Base-by-base conservation (phyloP, 768 basidiomycete species). In the Phaeolepiota aurea region DNA sequence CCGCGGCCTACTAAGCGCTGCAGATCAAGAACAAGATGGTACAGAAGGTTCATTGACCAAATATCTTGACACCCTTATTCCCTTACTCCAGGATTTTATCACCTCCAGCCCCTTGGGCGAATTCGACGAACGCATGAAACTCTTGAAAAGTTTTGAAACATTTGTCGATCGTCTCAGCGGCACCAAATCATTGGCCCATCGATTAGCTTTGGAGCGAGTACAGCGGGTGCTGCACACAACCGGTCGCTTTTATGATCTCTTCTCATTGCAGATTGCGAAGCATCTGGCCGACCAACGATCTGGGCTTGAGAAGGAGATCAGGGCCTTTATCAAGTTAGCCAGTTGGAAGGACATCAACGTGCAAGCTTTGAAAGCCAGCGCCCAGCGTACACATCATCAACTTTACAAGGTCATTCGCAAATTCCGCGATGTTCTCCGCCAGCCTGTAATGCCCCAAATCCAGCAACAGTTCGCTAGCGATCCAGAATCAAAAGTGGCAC, bases 311-410 rank as follows among this genome's bases (percentile, higher is more conserved):
- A 84, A 79, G 50, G 86, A 93, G 42, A 73, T 97, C 38, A 76
- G 71, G 43, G 79, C 75, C 32, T 82, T 91, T 55, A 83, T 98
- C 67, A 94, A 92, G 58, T 69, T 99, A 33, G 96, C 96, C 1
- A 97, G 92, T 53, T 98, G 96, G 96, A 96, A 87, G 59, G 96
- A 99, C 54, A 68, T 92, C 54, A 99, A 98, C 52, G 86, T 98
- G 7, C 83, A 88, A 47, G 92, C 96, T 2, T 70, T 99, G 43
- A 87, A 85, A 57, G 82, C 86, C 45, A 96, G 92, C 54, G 92
- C 96, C 0, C 79, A 86, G 44, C 79, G 71, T 52, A 91, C 90
- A 1, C 96, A 99, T 57, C 82, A 80, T 44, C 88, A 93, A 47
- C 66, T 99, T 2, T 92, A 89, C 74, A 90, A 88, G 57, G 74